phyloP scores from a whole-genome alignment of 805 yeast genomes.

The Candida argentea region DNA sequence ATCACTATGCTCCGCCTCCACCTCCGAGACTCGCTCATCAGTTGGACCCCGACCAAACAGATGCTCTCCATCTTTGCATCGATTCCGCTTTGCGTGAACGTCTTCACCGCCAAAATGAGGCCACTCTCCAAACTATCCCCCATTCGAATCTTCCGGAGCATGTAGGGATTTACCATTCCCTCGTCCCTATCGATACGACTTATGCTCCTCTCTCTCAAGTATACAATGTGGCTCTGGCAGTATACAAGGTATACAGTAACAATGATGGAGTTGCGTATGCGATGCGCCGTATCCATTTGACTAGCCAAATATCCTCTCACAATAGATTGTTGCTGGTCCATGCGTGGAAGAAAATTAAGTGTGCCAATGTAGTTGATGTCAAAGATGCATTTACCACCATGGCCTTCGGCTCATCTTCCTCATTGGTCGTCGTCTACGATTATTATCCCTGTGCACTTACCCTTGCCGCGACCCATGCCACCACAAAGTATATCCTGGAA shows the following conservation, averaged over 20 bases:
- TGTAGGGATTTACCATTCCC: conserved; percentile 60
- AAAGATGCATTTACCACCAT: conserved; percentile 81
- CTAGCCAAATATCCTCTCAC: conserved; percentile 33
- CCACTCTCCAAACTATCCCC: conserved; percentile 59
- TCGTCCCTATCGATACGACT: conserved; percentile 64
- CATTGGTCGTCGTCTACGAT: conserved; percentile 73
- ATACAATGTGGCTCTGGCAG: conserved; percentile 48
- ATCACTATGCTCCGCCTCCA: conserved; percentile 83
- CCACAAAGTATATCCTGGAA: conserved; percentile 47
- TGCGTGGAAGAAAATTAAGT: conserved; percentile 50
- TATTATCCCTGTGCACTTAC: conserved; percentile 73
- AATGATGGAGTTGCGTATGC: conserved; percentile 69
- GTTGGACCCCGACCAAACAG: conserved; percentile 61
- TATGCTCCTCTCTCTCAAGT: conserved; percentile 21
- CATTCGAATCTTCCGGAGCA: conserved; percentile 43
- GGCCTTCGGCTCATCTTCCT: conserved; percentile 52
- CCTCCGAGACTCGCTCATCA: conserved; percentile 59
- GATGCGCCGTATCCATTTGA: conserved; percentile 59
- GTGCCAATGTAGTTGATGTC: conserved; percentile 49
- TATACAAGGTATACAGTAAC: conserved; percentile 76
- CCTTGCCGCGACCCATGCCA: conserved; percentile 55
- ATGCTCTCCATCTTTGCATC: conserved; percentile 59
- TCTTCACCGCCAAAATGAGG: conserved; percentile 67
- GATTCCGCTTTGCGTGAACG: conserved; percentile 62
- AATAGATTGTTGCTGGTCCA: conserved; percentile 50